These are phyloP conservation scores for Fusarium sp. DNA, from an alignment of 2,329 filamentous ascomycete genomes.

Conservation along the genomic window DNA sequence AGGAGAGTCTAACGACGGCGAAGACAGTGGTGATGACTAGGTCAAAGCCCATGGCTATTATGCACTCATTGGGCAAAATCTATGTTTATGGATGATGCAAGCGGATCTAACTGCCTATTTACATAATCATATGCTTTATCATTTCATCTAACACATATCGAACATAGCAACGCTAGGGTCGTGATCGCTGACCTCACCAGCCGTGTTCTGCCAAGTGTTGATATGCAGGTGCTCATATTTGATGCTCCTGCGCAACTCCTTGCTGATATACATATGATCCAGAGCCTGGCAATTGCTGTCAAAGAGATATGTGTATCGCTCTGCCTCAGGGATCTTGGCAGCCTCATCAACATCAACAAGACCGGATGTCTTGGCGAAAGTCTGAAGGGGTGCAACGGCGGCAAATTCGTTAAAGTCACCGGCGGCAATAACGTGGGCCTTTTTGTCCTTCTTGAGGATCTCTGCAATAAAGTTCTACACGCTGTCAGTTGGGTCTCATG, in stretches of 20 bases:
- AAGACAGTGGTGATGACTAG: constrained; percentile 20
- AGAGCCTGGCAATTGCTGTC: constrained; percentile 76
- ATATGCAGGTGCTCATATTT: constrained; percentile 74
- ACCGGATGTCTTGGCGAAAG: constrained; percentile 62
- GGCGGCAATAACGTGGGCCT: constrained; percentile 66
- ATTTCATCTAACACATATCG: constrained; percentile 60
- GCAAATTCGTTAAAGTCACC: constrained; percentile 80
- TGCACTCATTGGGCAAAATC: neutral
- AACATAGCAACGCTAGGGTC: constrained; percentile 73
- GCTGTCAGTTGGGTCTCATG: neutral
- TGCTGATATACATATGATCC: constrained; percentile 75
- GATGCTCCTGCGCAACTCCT: constrained; percentile 55
- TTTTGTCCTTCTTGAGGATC: constrained; percentile 65
- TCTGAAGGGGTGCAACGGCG: constrained; percentile 67
- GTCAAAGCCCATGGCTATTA: neutral
- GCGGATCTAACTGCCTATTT: constrained; percentile 6
- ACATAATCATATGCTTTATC: neutral
- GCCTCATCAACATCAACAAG: constrained; percentile 71
- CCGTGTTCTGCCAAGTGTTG: constrained; percentile 71
- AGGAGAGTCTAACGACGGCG: constrained; percentile 4
- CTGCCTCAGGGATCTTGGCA: constrained; percentile 58
- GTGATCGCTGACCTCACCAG: constrained; percentile 71
- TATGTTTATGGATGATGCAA: neutral
- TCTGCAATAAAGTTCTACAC: constrained; percentile 61
- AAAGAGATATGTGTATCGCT: constrained; percentile 77